These are phyloP conservation scores for Primulina eburnea DNA, from an alignment of 257 asterid genomes.

Conservation along the genomic window DNA sequence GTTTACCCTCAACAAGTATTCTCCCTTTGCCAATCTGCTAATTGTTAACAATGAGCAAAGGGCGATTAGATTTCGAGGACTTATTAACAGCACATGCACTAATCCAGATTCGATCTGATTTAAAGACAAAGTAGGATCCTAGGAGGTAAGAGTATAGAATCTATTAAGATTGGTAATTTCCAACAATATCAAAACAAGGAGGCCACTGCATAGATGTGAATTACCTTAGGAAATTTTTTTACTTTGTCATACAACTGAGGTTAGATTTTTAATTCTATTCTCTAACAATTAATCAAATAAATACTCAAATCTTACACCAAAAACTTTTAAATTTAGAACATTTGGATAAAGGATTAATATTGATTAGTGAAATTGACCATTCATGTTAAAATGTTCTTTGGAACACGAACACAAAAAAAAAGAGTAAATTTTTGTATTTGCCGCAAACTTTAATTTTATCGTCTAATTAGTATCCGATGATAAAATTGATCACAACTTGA, in stretches of 20 bases:
- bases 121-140: neutral
- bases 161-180: no score
- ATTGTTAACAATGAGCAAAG: neutral
- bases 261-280: neutral
- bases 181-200: no score
- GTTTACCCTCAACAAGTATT: constrained; percentile 62
- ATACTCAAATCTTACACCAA: neutral
- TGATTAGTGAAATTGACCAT: neutral
- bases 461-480: neutral
- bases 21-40: constrained; percentile 75
- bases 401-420: no score
- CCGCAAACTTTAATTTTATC: neutral
- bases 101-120: neutral
- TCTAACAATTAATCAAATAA: neutral
- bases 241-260: neutral
- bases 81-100: neutral
- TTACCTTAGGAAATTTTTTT: neutral
- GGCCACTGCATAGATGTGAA: neutral
- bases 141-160: neutral
- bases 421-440: no score
- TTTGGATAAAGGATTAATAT: neutral
- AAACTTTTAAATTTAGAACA: neutral
- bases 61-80: neutral
- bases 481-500: neutral
- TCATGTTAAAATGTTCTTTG: neutral